phyloP scores from a whole-genome alignment of 139 green algal species.

The Tetratostichococcus sp. region DNA sequence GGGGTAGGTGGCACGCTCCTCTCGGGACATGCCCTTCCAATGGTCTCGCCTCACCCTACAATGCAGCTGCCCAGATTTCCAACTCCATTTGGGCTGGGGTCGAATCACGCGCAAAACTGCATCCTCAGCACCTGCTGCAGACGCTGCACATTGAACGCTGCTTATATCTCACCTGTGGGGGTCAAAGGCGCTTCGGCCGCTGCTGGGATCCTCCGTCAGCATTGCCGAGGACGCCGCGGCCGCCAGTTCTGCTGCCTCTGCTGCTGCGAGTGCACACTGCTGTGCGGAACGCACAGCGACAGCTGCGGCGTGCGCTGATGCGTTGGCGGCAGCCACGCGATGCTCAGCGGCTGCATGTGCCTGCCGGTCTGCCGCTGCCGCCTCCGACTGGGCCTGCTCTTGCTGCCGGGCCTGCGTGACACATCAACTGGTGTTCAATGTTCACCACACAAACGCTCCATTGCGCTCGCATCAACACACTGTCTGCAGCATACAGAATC shows the following conservation, averaged over 20 bases:
- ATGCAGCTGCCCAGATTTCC: not conserved
- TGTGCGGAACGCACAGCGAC: no score
- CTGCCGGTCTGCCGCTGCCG: slow-evolving; percentile 17
- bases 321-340: no score
- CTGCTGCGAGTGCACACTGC: no score
- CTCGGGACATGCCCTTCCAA: slow-evolving; percentile 46
- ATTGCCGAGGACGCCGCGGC: not conserved
- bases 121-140: not conserved
- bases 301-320: no score
- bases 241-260: not conserved
- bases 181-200: no score
- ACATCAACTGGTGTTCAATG: no score
- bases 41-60: slow-evolving; percentile 38
- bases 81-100: not conserved
- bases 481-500: no score
- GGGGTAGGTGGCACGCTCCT: slow-evolving; percentile 39
- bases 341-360: slow-evolving; percentile 12
- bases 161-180: not conserved
- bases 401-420: slow-evolving; percentile 9
- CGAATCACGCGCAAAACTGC: no score
- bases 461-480: no score
- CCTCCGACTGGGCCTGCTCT: slow-evolving; percentile 29
- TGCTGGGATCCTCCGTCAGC: not conserved
- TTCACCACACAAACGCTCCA: no score
- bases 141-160: not conserved